These are phyloP conservation scores for Thyridium curvatum DNA, from an alignment of 2,329 filamentous ascomycete species.

Conservation along the genomic window DNA sequence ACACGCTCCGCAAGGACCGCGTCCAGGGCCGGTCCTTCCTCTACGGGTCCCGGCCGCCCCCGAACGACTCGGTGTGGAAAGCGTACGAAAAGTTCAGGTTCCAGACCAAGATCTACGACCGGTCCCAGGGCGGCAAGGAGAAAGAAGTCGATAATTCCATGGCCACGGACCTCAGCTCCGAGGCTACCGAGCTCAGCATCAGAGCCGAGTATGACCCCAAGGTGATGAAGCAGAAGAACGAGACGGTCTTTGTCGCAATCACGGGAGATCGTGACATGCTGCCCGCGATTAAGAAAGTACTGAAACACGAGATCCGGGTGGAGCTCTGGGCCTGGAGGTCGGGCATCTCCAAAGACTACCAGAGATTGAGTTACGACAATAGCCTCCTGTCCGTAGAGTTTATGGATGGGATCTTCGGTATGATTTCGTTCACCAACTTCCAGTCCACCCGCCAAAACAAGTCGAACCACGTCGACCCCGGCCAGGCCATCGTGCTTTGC, in stretches of 20 bases:
- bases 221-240: constrained; percentile 1
- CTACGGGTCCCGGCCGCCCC: constrained; percentile 17
- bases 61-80: constrained; percentile 16
- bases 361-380: constrained; percentile 2
- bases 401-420: constrained; percentile 6
- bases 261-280: constrained; percentile 18
- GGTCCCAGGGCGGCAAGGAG: constrained; percentile 11
- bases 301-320: constrained; percentile 12
- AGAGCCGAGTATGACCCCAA: constrained; percentile 1
- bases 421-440: constrained; percentile 9
- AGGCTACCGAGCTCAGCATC: constrained; percentile 9
- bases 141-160: constrained; percentile 19
- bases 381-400: constrained; percentile 5
- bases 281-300: constrained; percentile 10
- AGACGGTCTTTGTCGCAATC: constrained; percentile 14
- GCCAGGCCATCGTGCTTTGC: constrained; percentile 1
- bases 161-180: constrained; percentile 9
- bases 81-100: constrained; percentile 9
- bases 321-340: constrained; percentile 19
- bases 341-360: constrained; percentile 12
- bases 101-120: constrained; percentile 12
- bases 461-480: not conserved
- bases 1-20: constrained; percentile 8
- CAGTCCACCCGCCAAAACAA: constrained; percentile 5
- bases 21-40: constrained; percentile 10